These are phyloP conservation scores for Coemansia furcata DNA, from an alignment of 192 early-diverging fungal genomes.

Conservation along the genomic window DNA sequence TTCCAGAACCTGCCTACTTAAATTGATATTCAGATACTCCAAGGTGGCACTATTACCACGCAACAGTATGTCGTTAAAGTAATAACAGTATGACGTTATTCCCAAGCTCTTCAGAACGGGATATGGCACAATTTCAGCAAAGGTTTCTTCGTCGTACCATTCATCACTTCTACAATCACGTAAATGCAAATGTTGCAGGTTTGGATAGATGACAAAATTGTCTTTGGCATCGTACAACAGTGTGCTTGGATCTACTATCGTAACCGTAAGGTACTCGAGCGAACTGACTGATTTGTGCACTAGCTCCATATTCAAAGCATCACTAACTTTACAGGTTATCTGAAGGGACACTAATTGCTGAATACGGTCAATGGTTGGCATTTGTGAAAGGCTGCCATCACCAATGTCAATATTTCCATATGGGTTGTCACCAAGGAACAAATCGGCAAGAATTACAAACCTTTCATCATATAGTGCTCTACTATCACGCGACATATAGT, in stretches of 20 bases:
- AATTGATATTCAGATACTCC: background rate
- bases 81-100: background rate
- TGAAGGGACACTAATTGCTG: background rate
- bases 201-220: background rate
- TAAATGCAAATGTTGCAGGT: background rate
- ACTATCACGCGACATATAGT: too few species aligned
- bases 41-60: background rate
- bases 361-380: background rate
- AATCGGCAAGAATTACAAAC: background rate
- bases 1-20: background rate
- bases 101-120: background rate
- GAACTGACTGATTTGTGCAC: background rate
- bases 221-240: background rate
- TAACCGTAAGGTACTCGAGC: background rate
- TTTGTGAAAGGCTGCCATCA: background rate
- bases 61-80: constrained; percentile 1
- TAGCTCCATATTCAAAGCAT: background rate
- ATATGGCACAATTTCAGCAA: background rate
- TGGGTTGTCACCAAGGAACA: background rate
- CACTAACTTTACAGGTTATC: too few species aligned
- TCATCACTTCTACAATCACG: background rate
- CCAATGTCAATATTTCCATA: background rate
- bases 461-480: background rate
- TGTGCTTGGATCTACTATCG: background rate
- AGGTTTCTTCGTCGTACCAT: background rate